phyloP scores from a whole-genome alignment of 495 filamentous ascomycete species.

The Talaromyces thailandensis region DNA sequence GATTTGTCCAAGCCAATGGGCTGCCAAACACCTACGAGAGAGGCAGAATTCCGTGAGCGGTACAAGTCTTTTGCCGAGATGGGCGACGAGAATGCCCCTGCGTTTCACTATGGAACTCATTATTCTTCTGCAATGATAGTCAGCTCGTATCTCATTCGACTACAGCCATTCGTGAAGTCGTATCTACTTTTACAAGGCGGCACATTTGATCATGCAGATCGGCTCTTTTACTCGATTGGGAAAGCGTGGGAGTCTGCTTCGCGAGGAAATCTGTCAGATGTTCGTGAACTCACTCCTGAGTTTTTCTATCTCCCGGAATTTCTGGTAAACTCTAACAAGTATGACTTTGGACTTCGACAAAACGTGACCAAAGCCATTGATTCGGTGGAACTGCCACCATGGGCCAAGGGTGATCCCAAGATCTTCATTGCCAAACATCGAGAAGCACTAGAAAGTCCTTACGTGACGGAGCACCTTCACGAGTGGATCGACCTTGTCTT shows the following conservation, averaged over 20 bases:
- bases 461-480: slow-evolving; percentile 84
- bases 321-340: slow-evolving; percentile 80
- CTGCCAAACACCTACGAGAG: slow-evolving; percentile 68
- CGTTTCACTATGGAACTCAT: slow-evolving; percentile 97
- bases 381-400: slow-evolving; percentile 78
- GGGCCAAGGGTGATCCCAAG: slow-evolving; percentile 94
- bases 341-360: slow-evolving; percentile 85
- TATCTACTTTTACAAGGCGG: slow-evolving; percentile 96
- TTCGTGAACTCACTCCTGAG: slow-evolving; percentile 87
- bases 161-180: slow-evolving; percentile 93
- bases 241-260: slow-evolving; percentile 90
- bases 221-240: slow-evolving; percentile 87
- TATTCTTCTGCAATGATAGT: slow-evolving; percentile 99
- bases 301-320: slow-evolving; percentile 97
- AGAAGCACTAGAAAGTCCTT: slow-evolving; percentile 87
- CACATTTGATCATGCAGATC: slow-evolving; percentile 91
- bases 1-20: slow-evolving; percentile 96
- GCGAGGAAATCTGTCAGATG: slow-evolving; percentile 81
- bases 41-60: slow-evolving; percentile 68
- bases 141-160: slow-evolving; percentile 85
- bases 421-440: slow-evolving; percentile 93
- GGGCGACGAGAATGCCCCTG: slow-evolving; percentile 63
- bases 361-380: slow-evolving; percentile 70
- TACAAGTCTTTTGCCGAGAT: slow-evolving; percentile 89
- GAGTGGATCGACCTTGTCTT: slow-evolving; percentile 96